phyloP scores from a whole-genome alignment of 73 alveolate genomes.

The Tetrahymena malaccensis region DNA sequence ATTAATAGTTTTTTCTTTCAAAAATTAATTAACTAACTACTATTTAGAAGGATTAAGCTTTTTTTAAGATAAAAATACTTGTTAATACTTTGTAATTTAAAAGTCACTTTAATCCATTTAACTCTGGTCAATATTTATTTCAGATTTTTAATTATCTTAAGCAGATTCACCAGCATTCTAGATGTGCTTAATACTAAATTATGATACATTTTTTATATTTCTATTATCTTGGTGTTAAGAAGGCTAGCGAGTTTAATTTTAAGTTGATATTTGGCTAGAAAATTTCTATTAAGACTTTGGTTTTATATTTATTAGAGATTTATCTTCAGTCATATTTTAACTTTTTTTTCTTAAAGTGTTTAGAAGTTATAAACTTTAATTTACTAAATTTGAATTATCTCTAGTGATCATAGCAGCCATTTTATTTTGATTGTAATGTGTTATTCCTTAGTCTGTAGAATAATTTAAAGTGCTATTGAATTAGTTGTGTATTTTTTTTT shows the following conservation, averaged over 20 bases:
- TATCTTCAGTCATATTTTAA: neutral
- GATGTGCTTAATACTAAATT: neutral
- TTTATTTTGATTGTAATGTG: neutral
- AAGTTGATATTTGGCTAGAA: neutral
- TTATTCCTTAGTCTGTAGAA: neutral
- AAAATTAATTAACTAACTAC: neutral
- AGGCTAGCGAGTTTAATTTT: neutral
- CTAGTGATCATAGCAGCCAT: neutral
- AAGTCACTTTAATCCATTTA: neutral
- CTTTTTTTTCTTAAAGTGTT: neutral
- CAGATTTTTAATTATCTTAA: neutral
- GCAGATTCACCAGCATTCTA: neutral
- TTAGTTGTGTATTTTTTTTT: neutral
- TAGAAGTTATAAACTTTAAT: neutral
- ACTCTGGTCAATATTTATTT: neutral
- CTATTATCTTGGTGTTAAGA: neutral
- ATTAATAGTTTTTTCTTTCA: neutral
- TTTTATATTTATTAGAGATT: neutral
- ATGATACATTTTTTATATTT: neutral
- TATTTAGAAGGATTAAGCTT: neutral
- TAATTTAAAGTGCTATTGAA: neutral
- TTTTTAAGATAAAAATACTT: neutral
- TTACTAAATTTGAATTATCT: neutral
- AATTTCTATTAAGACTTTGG: neutral
- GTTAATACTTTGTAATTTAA: neutral